Evolutionary conservation across 2,329 filamentous ascomycete genomes (phyloP), one percentile per base, ranked within the genome.

Genomic region (Fusarium robinianum): DNA sequence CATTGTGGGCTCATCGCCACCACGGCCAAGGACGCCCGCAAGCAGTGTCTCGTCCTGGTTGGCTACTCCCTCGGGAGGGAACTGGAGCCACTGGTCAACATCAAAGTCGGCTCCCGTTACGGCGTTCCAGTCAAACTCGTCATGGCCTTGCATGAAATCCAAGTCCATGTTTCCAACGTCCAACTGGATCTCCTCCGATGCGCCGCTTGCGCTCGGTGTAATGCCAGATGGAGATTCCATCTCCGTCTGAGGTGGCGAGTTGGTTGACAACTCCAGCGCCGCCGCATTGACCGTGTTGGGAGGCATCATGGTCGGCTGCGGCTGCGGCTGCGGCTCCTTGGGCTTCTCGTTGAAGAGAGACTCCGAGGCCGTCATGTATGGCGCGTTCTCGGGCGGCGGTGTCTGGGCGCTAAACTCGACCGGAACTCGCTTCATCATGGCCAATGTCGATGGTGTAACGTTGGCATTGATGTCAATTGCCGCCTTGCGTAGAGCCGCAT

Each of bases 401-500:
- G 78, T 81, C 27, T 74, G 72, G 5, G 66, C 69, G 45, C 60
- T 63, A 46, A 70, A 68, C 5, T 71, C 66, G 18, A 67, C 60
- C 14, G 68, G 64, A 15, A 70, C 58, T 43, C 63, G 62, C 53
- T 67, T 65, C 58, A 69, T 64, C 61, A 70, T 65, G 17, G 59
- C 61, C 26, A 64, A 57, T n/a, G 63, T 62, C 14, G 64, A 60
- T 10, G 62, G 64, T 5, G 63, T 60, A 11, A 64, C 57, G 33
- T 62, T 67, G 31, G 68, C 65, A 36, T 70, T 79, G 25, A 90
- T 74, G 42, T 88, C 83, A 51, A 94, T 90, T 43, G 88, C 84
- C 7, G 89, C 89, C 72, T 95, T 95, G 51, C 88, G 84, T 51
- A 96, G 87, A 1, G 90, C 90, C 2, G 90, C 90, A 64, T 95